phyloP scores from a whole-genome alignment of 2,329 filamentous ascomycete genomes.

The Sordariomycetes sp. region DNA sequence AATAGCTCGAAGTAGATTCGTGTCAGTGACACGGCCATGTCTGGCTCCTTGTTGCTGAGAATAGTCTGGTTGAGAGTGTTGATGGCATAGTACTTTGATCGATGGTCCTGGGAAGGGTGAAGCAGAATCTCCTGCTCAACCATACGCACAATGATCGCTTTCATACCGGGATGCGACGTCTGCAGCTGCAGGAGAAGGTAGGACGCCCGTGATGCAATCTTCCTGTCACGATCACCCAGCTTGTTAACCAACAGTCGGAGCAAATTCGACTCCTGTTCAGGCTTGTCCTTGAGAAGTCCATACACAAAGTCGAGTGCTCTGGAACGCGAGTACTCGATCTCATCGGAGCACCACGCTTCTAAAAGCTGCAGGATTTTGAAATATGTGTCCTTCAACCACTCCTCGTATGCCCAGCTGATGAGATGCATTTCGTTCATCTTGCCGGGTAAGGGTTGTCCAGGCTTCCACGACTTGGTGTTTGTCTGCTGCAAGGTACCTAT shows the following conservation, averaged over 20 bases:
- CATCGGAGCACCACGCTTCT: constrained; percentile 88
- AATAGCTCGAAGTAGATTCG: constrained; percentile 92
- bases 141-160: constrained; percentile 71
- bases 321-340: constrained; percentile 86
- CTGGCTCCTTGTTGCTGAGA: constrained; percentile 72
- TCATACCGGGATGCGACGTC: constrained; percentile 87
- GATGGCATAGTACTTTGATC: constrained; percentile 91
- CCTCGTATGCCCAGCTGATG: constrained; percentile 84
- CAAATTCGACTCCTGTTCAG: constrained; percentile 93
- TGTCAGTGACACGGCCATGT: constrained; percentile 70
- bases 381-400: constrained; percentile 89
- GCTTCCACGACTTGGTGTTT: constrained; percentile 51
- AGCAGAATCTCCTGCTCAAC: constrained; percentile 86
- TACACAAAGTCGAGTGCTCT: constrained; percentile 86
- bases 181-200: constrained; percentile 90
- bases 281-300: constrained; percentile 87
- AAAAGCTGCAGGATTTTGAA: constrained; percentile 89
- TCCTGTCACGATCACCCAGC: constrained; percentile 87
- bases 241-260: constrained; percentile 91
- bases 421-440: constrained; percentile 68
- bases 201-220: constrained; percentile 88
- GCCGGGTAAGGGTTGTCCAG: constrained; percentile 62
- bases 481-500: constrained; percentile 59
- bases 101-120: constrained; percentile 74
- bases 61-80: constrained; percentile 98